A percentile compares a stretch with the other conserved stretches of the same genome.
phyloP scores from a whole-genome alignment of 768 basidiomycete species.

The Cystofilobasidium ferigula region DNA sequence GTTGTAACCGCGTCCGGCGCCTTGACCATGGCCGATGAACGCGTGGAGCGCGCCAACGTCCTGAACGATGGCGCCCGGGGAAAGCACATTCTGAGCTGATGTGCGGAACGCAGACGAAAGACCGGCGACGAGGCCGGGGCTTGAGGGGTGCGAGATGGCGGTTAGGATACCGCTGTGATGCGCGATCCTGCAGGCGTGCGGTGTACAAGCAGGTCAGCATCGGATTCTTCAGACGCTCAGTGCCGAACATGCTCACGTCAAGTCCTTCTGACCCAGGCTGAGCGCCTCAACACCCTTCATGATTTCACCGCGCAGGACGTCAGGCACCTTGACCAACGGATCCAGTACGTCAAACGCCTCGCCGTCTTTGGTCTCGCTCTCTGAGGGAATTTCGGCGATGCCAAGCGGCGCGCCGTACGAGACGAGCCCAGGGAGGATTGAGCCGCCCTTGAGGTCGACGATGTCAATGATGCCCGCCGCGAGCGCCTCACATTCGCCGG shows the following conservation, averaged over 20 bases:
- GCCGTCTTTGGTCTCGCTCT: slow-evolving; percentile 60
- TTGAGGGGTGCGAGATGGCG: slow-evolving; percentile 53
- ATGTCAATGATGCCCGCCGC: slow-evolving; percentile 37
- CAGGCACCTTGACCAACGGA: slow-evolving; percentile 32
- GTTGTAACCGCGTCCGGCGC: slow-evolving; percentile 30
- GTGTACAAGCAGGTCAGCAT: slow-evolving; percentile 27
- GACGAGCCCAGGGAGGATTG: slow-evolving; percentile 49
- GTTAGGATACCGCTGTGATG: slow-evolving; percentile 63
- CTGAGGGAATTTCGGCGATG: slow-evolving; percentile 55
- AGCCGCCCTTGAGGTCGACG: slow-evolving; percentile 57
- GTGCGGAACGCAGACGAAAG: slow-evolving; percentile 55
- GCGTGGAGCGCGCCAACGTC: slow-evolving; percentile 59
- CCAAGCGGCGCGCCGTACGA: slow-evolving; percentile 61
- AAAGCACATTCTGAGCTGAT: slow-evolving; percentile 51
- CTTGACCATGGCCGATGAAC: slow-evolving; percentile 43
- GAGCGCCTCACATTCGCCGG: slow-evolving; percentile 35
- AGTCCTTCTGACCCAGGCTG: slow-evolving; percentile 56
- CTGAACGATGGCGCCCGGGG: slow-evolving; percentile 52
- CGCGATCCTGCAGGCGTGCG: slow-evolving; percentile 48
- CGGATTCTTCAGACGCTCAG: slow-evolving; percentile 41
- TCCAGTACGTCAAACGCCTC: slow-evolving; percentile 43
- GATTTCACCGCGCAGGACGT: slow-evolving; percentile 37
- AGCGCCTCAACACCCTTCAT: slow-evolving; percentile 62
- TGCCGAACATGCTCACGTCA: too few relatives aligned
- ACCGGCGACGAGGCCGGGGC: slow-evolving; percentile 53